Evolutionary conservation across 768 basidiomycete genomes (phyloP).

Genomic region (Termitomyces sp.): DNA sequence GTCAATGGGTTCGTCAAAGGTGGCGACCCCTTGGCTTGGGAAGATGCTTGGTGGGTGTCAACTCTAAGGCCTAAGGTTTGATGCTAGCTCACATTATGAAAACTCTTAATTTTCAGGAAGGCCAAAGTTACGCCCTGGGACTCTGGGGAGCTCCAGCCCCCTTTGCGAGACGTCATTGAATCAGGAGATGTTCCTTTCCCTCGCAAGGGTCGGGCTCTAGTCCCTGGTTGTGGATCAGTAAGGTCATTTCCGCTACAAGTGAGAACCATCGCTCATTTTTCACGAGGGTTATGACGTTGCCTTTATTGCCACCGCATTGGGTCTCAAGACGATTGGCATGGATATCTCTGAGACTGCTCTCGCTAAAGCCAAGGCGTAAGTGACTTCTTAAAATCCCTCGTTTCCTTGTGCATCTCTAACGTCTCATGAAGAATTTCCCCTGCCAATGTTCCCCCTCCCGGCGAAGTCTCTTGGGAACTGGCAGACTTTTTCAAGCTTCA

Average conservation of each 20-base stretch:
- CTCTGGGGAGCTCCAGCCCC: slow-evolving; percentile 45
- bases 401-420: not conserved
- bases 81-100: not conserved
- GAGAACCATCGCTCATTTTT: not conserved
- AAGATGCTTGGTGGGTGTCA: slow-evolving; percentile 20
- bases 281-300: slow-evolving; percentile 58
- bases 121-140: slow-evolving; percentile 20
- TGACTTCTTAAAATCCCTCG: not conserved
- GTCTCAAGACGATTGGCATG: slow-evolving; percentile 42
- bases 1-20: slow-evolving; percentile 18
- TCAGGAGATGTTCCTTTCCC: slow-evolving; percentile 41
- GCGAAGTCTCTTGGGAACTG: slow-evolving; percentile 32
- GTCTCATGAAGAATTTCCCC: not conserved
- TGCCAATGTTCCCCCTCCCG: slow-evolving; percentile 10
- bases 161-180: slow-evolving; percentile 46
- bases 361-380: slow-evolving; percentile 35
- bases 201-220: slow-evolving; percentile 25
- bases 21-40: slow-evolving; percentile 22
- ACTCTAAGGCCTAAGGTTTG: not conserved
- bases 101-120: slow-evolving; percentile 29
- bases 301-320: slow-evolving; percentile 44
- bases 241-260: not conserved
- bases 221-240: slow-evolving; percentile 46
- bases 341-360: slow-evolving; percentile 58
- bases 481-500: slow-evolving; percentile 53